Conservation (phyloP, 805 yeast genomes). For the Kregervanrija delftensis region DNA sequence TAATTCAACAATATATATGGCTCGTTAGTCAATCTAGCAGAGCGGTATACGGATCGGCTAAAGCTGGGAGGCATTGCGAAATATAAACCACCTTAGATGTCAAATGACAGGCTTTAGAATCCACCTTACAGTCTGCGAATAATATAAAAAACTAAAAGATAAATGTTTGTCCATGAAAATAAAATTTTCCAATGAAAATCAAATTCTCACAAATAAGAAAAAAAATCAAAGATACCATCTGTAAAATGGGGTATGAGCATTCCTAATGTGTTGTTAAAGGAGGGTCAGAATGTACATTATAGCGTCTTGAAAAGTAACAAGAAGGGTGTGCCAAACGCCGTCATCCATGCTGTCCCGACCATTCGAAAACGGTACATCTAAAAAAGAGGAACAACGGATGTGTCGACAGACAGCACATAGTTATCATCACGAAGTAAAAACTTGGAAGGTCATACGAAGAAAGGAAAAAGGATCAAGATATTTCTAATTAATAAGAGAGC, state of each 20-base stretch:
- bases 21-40: too few relatives aligned
- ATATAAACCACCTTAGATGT: slow-evolving; percentile 17
- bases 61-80: not conserved
- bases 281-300: slow-evolving; percentile 28
- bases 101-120: slow-evolving; percentile 4
- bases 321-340: slow-evolving; percentile 29
- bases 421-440: slow-evolving; percentile 58
- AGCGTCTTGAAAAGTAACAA: slow-evolving; percentile 29
- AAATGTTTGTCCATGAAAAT: too few relatives aligned
- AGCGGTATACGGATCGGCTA: too few relatives aligned
- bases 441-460: slow-evolving; percentile 56
- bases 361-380: slow-evolving; percentile 10
- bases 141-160: too few relatives aligned
- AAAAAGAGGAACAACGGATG: slow-evolving; percentile 27
- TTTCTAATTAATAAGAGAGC: not conserved
- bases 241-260: not conserved
- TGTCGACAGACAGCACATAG: slow-evolving; percentile 42
- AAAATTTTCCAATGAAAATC: too few relatives aligned
- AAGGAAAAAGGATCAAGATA: slow-evolving; percentile 9
- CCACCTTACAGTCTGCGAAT: too few relatives aligned
- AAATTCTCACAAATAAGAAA: not conserved
- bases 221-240: not conserved
- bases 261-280: not conserved
- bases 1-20: too few relatives aligned
- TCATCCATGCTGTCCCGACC: slow-evolving; percentile 26